phyloP scores from a whole-genome alignment of 2,329 filamentous ascomycete genomes.

The Ascochyta lentis region DNA sequence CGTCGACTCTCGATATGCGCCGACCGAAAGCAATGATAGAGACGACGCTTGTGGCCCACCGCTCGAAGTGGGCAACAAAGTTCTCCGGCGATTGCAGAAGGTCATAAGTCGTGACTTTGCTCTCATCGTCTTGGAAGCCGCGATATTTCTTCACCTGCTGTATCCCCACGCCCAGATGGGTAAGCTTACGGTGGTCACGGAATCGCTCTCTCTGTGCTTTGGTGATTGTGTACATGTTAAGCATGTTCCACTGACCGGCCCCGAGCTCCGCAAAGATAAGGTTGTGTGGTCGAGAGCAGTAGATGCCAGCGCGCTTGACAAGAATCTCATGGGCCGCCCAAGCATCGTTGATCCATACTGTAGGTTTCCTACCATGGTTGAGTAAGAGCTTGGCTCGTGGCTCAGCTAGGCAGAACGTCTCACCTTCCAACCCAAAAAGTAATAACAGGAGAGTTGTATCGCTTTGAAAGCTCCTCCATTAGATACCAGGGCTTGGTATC shows the following conservation, averaged over 20 bases:
- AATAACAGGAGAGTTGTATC: slow-evolving; percentile 58
- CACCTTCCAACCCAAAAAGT: slow-evolving; percentile 61
- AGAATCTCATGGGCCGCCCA: slow-evolving; percentile 61
- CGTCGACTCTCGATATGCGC: slow-evolving; percentile 57
- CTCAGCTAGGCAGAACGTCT: not conserved
- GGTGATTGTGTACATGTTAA: slow-evolving; percentile 45
- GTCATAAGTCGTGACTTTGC: slow-evolving; percentile 59
- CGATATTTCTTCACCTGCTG: slow-evolving; percentile 62
- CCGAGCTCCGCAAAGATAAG: slow-evolving; percentile 54
- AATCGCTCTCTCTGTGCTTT: slow-evolving; percentile 41
- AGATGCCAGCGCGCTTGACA: slow-evolving; percentile 60
- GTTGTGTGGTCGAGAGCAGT: slow-evolving; percentile 58
- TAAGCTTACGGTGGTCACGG: slow-evolving; percentile 43
- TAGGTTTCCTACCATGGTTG: slow-evolving; percentile 19
- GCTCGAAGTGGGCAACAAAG: slow-evolving; percentile 62
- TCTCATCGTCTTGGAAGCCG: slow-evolving; percentile 66
- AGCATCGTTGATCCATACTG: slow-evolving; percentile 54
- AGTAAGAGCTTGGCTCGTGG: too few relatives aligned
- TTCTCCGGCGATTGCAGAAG: slow-evolving; percentile 54
- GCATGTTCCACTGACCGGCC: slow-evolving; percentile 43
- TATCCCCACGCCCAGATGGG: slow-evolving; percentile 45
- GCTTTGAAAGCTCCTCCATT: slow-evolving; percentile 61
- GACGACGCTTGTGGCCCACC: slow-evolving; percentile 61
- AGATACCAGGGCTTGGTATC: slow-evolving; percentile 64
- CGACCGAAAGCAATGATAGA: slow-evolving; percentile 65